Conservation (phyloP, 345 rosid species). For the Cardamine occulta region DNA sequence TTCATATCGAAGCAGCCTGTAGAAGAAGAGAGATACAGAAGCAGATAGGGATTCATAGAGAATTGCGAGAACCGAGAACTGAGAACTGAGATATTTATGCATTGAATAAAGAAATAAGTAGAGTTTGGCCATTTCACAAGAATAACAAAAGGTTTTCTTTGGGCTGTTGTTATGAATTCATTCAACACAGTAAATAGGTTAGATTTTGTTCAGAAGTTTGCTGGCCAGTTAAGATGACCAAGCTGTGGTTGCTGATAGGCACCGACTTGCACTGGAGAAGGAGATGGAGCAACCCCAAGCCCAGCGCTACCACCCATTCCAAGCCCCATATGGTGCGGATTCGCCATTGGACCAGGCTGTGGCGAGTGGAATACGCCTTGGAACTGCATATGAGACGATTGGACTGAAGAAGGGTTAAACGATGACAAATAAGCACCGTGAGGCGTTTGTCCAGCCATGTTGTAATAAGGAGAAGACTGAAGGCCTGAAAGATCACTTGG, state of each 20-base stretch:
- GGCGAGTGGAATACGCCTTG: constrained; percentile 73
- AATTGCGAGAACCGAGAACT: too few relatives aligned
- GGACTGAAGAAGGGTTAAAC: constrained; percentile 71
- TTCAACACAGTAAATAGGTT: constrained; percentile 44
- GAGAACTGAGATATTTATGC: constrained; percentile 24
- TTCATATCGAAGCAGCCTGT: constrained; percentile 29
- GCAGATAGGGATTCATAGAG: not conserved
- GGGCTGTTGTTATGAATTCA: constrained; percentile 50
- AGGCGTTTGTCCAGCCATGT: constrained; percentile 77
- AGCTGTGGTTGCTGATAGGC: constrained; percentile 86
- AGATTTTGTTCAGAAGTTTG: constrained; percentile 69
- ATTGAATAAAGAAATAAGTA: constrained; percentile 25
- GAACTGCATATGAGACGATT: constrained; percentile 91
- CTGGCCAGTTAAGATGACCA: constrained; percentile 85
- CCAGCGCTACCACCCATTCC: constrained; percentile 70
- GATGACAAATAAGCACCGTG: constrained; percentile 74
- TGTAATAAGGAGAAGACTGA: constrained; percentile 72
- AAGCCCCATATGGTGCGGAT: constrained; percentile 75
- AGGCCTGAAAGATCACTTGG: constrained; percentile 64
- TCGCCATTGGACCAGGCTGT: constrained; percentile 68
- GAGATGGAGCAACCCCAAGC: constrained; percentile 65
- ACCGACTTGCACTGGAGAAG: constrained; percentile 78
- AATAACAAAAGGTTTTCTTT: constrained; percentile 32
- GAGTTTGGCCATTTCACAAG: constrained; percentile 38
- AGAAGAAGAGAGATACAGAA: constrained; percentile 7